Percentiles rank a stretch among this genome's conserved stretches.
Conservation (phyloP, 306 rosid species). For the Cucurbita maxima region DNA sequence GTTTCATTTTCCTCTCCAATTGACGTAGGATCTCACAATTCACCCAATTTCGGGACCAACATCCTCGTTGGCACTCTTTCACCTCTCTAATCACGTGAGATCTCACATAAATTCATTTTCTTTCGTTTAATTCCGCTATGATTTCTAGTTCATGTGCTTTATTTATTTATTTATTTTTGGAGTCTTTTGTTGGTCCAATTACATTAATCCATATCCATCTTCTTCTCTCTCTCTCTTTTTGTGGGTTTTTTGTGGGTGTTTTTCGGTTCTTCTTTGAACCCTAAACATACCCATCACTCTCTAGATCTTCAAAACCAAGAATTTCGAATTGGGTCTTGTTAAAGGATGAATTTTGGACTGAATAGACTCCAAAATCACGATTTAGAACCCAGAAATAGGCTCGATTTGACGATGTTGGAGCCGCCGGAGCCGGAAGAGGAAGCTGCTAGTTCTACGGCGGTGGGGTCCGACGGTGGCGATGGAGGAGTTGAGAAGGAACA, state of each 20-base stretch:
- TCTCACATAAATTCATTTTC: too few species aligned
- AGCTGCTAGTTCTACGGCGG: not conserved
- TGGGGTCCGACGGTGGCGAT: not conserved
- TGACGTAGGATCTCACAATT: too few species aligned
- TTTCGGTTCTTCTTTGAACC: not conserved
- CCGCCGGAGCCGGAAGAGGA: not conserved
- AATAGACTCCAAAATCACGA: not conserved
- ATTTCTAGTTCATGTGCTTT: not conserved
- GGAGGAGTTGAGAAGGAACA: constrained; percentile 18
- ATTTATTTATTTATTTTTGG: not conserved
- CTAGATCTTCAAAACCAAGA: not conserved
- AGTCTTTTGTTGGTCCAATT: not conserved
- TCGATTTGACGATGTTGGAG: not conserved
- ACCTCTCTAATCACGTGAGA: too few species aligned
- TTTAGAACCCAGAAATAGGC: not conserved
- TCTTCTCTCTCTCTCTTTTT: constrained; percentile 7
- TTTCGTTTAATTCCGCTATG: not conserved
- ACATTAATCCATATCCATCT: not conserved
- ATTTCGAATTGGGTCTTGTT: not conserved
- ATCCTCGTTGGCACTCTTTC: too few species aligned
- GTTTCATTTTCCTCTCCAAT: too few species aligned
- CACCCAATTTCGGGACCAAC: too few species aligned
- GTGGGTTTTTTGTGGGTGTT: not conserved
- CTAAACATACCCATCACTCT: not conserved
- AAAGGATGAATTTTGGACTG: constrained; percentile 1